Base-by-base conservation (phyloP, 139 green algal species). In the Micromonas commoda region DNA sequence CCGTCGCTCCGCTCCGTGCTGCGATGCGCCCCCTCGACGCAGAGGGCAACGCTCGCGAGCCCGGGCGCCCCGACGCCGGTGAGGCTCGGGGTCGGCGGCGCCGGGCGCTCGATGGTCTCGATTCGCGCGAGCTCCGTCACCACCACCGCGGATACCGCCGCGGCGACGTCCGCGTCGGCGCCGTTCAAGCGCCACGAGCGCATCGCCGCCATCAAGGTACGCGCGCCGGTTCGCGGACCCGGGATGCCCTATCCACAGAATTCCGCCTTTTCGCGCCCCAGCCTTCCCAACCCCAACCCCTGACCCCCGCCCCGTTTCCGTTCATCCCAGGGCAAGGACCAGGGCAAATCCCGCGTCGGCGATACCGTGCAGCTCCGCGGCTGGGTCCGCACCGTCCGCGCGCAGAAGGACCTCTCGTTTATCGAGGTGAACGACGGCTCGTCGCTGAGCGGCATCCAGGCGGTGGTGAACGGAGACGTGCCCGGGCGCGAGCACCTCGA, bases 371-470 rank as follows among this genome's bases (percentile, higher is more conserved):
- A 52, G 64, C 13, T 89, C 3, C 53, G 57, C 31, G 85, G 85
- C 28, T 89, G 85, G 85, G 85, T 86, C 26, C 81, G 85, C 28
- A 85, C 79, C 9, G 76, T 86, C 1, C 80, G 85, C 45, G 39
- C 60, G 37, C 85, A 89, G 51, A 89, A 89, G 60, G 77, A 78
- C 23, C 74, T 85, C 1, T 51, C 85, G 31, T 89, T 89, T 53
- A 73, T 89, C 24, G 84, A 89, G 68, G 60, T 86, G 79, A 97
- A 97, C 79, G 95, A 99, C 84, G 95, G 95, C 80, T 92, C 86
- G 64, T 87, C 81, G 6, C 75, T 85, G 20, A 76, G 45, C 2
- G 81, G 83, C 21, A 71, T 84, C 24, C 83, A 84, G 52, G 73
- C 70, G 28, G 77, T 87, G 0, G 76, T 80, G 1, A 61, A 31